Conservation (phyloP, 805 yeast species). For the Kuraishia capsulata region DNA sequence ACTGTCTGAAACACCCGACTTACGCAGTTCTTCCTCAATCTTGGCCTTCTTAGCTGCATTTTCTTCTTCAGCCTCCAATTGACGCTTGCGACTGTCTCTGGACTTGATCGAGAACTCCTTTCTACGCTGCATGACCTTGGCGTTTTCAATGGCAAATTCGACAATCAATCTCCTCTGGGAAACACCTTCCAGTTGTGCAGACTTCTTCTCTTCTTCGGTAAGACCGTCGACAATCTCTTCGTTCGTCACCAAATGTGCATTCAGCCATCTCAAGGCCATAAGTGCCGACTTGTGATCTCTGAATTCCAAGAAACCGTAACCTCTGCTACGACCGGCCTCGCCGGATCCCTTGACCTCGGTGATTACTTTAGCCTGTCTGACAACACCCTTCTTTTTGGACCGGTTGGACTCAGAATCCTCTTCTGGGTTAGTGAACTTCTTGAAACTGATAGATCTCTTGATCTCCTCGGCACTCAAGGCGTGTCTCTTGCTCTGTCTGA, state of each 20-base stretch:
- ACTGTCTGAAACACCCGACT: constrained; percentile 38
- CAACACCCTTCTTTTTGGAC: constrained; percentile 79
- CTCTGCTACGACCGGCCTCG: constrained; percentile 84
- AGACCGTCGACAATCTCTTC: constrained; percentile 68
- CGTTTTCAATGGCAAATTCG: constrained; percentile 94
- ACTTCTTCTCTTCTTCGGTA: constrained; percentile 55
- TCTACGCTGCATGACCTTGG: constrained; percentile 88
- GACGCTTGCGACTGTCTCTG: constrained; percentile 9
- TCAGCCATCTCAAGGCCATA: constrained; percentile 95
- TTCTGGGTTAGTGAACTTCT: constrained; percentile 26
- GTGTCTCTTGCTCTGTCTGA: constrained; percentile 63
- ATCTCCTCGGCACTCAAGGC: constrained; percentile 86
- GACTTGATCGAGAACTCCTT: constrained; percentile 15
- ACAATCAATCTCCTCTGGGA: constrained; percentile 73
- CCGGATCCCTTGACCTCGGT: constrained; percentile 89
- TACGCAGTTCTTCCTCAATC: constrained; percentile 11
- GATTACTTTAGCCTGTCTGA: constrained; percentile 86
- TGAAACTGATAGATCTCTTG: constrained; percentile 65
- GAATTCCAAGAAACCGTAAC: constrained; percentile 91
- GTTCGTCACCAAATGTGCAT: constrained; percentile 76
- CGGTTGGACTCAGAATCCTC: constrained; percentile 34
- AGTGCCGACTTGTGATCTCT: constrained; percentile 88
- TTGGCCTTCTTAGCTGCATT: constrained; percentile 9
- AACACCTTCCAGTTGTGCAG: constrained; percentile 42
- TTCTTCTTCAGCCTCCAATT: constrained; percentile 8